Evolutionary conservation across 768 basidiomycete species (phyloP).

Genomic region (Suillus plorans): DNA sequence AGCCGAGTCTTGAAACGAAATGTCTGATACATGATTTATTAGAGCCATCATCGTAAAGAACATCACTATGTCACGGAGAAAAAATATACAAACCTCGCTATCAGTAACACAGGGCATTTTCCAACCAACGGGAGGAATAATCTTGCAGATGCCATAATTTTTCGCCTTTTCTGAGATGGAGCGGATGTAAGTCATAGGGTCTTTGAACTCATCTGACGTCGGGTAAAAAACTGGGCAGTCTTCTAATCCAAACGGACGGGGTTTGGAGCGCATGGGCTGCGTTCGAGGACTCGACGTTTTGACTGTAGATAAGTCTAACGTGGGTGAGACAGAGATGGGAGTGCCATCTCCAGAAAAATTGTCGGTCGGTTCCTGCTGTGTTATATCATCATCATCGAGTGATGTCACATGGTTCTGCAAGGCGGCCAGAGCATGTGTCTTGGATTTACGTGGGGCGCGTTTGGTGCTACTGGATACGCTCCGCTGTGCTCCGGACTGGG

Average conservation of each 20-base stretch:
- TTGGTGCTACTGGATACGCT: slow-evolving; percentile 46
- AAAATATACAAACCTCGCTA: slow-evolving; percentile 68
- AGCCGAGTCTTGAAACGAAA: slow-evolving; percentile 97
- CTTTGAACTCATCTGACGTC: slow-evolving; percentile 85
- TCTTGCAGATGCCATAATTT: slow-evolving; percentile 90
- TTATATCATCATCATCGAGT: slow-evolving; percentile 48
- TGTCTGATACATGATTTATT: slow-evolving; percentile 39
- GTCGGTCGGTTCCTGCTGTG: slow-evolving; percentile 41
- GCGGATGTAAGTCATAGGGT: slow-evolving; percentile 92
- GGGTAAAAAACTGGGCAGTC: slow-evolving; percentile 93
- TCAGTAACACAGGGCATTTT: slow-evolving; percentile 95
- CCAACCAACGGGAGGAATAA: slow-evolving; percentile 92
- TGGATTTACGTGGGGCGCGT: slow-evolving; percentile 86
- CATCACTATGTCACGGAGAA: slow-evolving; percentile 17
- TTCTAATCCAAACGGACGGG: slow-evolving; percentile 81
- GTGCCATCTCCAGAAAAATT: slow-evolving; percentile 48
- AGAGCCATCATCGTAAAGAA: slow-evolving; percentile 24
- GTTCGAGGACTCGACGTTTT: slow-evolving; percentile 61
- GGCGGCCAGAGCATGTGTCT: slow-evolving; percentile 83
- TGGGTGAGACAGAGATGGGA: slow-evolving; percentile 62
- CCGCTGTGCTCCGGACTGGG: slow-evolving; percentile 35
- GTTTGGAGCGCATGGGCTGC: slow-evolving; percentile 34
- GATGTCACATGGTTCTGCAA: slow-evolving; percentile 66
- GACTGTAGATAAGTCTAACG: slow-evolving; percentile 67
- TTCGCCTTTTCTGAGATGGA: slow-evolving; percentile 71